Percentiles rank a stretch among this genome's conserved stretches.
phyloP scores from a whole-genome alignment of 2,329 filamentous ascomycete species.

The Coniochaeta hoffmannii region DNA sequence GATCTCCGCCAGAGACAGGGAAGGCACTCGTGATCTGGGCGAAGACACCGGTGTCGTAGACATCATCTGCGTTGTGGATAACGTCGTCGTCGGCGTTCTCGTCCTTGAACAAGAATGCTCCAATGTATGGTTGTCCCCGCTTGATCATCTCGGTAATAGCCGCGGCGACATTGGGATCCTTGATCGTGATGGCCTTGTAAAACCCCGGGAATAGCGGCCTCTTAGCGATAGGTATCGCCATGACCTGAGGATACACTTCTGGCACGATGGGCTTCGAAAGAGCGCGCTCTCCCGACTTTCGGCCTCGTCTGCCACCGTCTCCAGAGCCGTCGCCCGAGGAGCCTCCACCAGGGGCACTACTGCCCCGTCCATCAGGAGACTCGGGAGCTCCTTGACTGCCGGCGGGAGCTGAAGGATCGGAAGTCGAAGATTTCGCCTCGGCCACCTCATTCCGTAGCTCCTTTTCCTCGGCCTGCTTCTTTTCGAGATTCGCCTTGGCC shows the following conservation, averaged over 20 bases:
- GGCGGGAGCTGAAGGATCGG: constrained; percentile 34
- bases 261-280: constrained; percentile 85
- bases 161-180: constrained; percentile 81
- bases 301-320: constrained; percentile 63
- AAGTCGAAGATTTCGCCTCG: constrained; percentile 34
- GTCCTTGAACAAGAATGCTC: constrained; percentile 94
- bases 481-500: constrained; percentile 41
- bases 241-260: constrained; percentile 93
- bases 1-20: constrained; percentile 78
- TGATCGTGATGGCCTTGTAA: constrained; percentile 97
- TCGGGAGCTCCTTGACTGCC: constrained; percentile 24
- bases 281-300: constrained; percentile 64
- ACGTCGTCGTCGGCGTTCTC: constrained; percentile 90
- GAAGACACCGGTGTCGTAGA: constrained; percentile 94
- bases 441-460: too few species aligned
- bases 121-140: constrained; percentile 92
- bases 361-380: constrained; percentile 46
- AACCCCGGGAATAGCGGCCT: constrained; percentile 93
- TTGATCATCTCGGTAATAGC: constrained; percentile 97
- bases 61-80: constrained; percentile 83
- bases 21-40: constrained; percentile 97
- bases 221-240: constrained; percentile 93
- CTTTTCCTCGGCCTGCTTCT: constrained; percentile 36
- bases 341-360: constrained; percentile 51
- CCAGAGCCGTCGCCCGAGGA: constrained; percentile 48